Percentiles rank a stretch among this genome's conserved stretches.
Evolutionary conservation across 352 stramenopile genomes (phyloP).

Genomic region (Halophytophthora batemanensis): DNA sequence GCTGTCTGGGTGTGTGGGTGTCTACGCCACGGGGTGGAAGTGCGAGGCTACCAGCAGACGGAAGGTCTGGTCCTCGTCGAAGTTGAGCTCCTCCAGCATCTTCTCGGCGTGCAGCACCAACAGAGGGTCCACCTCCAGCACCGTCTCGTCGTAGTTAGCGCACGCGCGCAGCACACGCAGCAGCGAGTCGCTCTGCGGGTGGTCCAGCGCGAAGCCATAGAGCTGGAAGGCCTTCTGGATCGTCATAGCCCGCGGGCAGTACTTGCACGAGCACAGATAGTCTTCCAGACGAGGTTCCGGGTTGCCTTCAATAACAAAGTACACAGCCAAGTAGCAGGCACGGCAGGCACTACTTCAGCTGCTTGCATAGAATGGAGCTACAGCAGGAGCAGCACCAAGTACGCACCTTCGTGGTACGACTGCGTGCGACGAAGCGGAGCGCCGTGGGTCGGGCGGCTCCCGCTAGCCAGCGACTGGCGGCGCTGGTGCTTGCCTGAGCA

Average conservation of each 20-base stretch:
- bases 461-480: constrained; percentile 23
- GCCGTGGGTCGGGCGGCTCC: constrained; percentile 15
- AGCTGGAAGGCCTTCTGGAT: constrained; percentile 48
- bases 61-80: constrained; percentile 62
- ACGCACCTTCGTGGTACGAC: constrained; percentile 20
- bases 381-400: background rate
- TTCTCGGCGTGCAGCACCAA: constrained; percentile 46
- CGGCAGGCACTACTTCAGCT: background rate
- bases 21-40: constrained; percentile 16
- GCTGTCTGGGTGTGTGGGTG: too few relatives aligned
- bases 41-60: constrained; percentile 42
- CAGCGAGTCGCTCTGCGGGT: constrained; percentile 28
- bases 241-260: constrained; percentile 46
- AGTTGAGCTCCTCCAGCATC: constrained; percentile 37
- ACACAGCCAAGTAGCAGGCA: constrained; percentile 1
- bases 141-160: constrained; percentile 71
- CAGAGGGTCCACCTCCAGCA: constrained; percentile 34
- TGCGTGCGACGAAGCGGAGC: constrained; percentile 16
- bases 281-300: constrained; percentile 28
- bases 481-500: constrained; percentile 25
- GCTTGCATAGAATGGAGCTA: background rate
- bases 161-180: constrained; percentile 57
- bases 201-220: constrained; percentile 34
- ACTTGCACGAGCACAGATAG: constrained; percentile 66
- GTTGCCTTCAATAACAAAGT: background rate